Conservation (phyloP, 352 stramenopile genomes). For the Globisporangium paddicum region DNA sequence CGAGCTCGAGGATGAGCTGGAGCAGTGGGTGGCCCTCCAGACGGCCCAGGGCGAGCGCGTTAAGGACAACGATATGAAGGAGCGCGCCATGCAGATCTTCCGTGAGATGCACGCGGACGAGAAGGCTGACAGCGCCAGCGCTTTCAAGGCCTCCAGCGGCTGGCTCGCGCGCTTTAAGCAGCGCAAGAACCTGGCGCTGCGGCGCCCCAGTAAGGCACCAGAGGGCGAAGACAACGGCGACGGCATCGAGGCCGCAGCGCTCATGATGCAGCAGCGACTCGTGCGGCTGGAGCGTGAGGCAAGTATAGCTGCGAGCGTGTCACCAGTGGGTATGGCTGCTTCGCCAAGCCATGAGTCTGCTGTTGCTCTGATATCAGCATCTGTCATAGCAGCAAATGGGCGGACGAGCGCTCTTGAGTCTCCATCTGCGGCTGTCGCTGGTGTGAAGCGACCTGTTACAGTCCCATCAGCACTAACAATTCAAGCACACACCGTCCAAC, state of each 20-base stretch:
- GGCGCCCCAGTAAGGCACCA: neutral
- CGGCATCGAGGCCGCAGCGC: too few species aligned
- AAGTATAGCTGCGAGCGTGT: neutral
- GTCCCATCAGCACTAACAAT: too few species aligned
- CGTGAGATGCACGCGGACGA: conserved; percentile 6
- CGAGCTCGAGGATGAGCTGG: conserved; percentile 13
- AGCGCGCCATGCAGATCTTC: conserved; percentile 11
- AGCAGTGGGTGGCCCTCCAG: conserved; percentile 10
- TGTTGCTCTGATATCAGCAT: neutral
- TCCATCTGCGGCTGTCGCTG: neutral
- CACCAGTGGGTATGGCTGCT: neutral
- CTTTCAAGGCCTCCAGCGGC: conserved; percentile 18
- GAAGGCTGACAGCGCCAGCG: neutral
- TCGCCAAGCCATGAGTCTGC: neutral
- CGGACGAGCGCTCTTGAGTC: neutral
- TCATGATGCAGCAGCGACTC: neutral
- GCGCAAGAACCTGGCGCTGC: conserved; percentile 12
- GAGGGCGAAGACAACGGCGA: neutral
- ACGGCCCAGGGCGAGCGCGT: conserved; percentile 11
- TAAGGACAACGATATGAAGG: conserved; percentile 13
- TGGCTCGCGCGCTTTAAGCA: conserved; percentile 19
- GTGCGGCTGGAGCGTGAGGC: neutral
- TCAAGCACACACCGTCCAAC: neutral
- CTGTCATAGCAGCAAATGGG: neutral
- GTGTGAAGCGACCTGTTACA: neutral